Evolutionary conservation across 1,139 yeast genomes (phyloP).

Genomic region (Candida freyschussii): DNA sequence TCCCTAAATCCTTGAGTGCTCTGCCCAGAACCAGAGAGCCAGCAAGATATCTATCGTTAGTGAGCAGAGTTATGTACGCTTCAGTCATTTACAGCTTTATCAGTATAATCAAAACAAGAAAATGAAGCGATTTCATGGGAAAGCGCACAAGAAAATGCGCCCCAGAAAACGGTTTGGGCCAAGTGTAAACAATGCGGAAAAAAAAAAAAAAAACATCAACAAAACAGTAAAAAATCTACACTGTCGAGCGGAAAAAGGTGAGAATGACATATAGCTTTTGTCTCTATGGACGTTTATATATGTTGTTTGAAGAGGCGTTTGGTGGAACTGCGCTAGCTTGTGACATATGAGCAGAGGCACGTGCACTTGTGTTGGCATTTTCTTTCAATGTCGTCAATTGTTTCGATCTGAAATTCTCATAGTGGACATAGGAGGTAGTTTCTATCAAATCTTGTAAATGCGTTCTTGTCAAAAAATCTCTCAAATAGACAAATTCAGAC

Average conservation of each 20-base stretch:
- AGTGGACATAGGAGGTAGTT: conserved; percentile 82
- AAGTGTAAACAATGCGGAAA: too few species aligned
- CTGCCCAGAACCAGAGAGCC: conserved; percentile 66
- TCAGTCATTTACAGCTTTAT: conserved; percentile 16
- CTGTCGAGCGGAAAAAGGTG: too few species aligned
- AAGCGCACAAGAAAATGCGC: too few species aligned
- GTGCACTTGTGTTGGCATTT: conserved; percentile 46
- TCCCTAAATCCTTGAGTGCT: conserved; percentile 28
- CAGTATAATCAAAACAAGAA: too few species aligned
- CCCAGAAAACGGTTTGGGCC: too few species aligned
- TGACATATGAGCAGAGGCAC: conserved; percentile 24
- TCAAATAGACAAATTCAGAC: conserved; percentile 89
- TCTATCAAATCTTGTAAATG: conserved; percentile 95
- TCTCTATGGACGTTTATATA: conserved; percentile 19
- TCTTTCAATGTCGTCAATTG: conserved; percentile 93
- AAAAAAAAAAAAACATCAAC: too few species aligned
- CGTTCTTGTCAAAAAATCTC: conserved; percentile 92
- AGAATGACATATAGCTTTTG: too few species aligned
- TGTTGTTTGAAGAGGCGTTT: conserved; percentile 13
- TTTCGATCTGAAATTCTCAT: conserved; percentile 89
- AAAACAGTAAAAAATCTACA: too few species aligned
- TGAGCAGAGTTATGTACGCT: conserved; percentile 16
- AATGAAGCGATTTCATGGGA: too few species aligned
- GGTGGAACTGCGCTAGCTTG: conserved; percentile 10
- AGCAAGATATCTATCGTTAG: conserved; percentile 46